These are phyloP conservation scores for Neurospora cerealis DNA, from an alignment of 495 filamentous ascomycete species.

Conservation along the genomic window DNA sequence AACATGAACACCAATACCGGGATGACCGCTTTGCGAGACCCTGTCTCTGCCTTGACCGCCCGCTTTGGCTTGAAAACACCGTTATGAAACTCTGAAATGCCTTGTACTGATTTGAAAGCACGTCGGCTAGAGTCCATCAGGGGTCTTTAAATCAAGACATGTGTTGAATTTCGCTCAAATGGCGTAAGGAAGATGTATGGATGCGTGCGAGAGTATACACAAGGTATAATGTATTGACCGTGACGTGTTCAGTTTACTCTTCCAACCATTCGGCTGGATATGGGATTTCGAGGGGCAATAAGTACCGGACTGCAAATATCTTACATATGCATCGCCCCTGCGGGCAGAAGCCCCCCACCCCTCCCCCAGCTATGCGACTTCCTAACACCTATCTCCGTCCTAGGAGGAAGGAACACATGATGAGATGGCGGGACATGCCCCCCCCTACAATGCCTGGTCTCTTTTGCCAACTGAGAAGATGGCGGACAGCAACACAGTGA, in stretches of 20 bases:
- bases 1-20: conserved; percentile 51
- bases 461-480: not conserved
- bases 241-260: not conserved
- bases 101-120: not conserved
- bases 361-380: not conserved
- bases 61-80: too few relatives aligned
- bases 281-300: not conserved
- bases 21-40: conserved; percentile 32
- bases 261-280: not conserved
- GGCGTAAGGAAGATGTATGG: too few relatives aligned
- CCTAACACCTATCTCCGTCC: not conserved
- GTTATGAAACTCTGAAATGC: too few relatives aligned
- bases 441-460: not conserved
- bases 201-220: not conserved
- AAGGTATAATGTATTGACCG: not conserved
- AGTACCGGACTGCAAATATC: not conserved
- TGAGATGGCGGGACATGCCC: not conserved
- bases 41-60: too few relatives aligned
- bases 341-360: too few relatives aligned
- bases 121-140: not conserved
- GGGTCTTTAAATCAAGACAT: not conserved
- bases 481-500: not conserved
- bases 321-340: not conserved
- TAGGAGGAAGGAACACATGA: not conserved
- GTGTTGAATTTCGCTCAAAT: not conserved